Evolutionary conservation across 805 yeast species (phyloP), one percentile per base, ranked within the genome.

Genomic region (Suhomyces sp.): DNA sequence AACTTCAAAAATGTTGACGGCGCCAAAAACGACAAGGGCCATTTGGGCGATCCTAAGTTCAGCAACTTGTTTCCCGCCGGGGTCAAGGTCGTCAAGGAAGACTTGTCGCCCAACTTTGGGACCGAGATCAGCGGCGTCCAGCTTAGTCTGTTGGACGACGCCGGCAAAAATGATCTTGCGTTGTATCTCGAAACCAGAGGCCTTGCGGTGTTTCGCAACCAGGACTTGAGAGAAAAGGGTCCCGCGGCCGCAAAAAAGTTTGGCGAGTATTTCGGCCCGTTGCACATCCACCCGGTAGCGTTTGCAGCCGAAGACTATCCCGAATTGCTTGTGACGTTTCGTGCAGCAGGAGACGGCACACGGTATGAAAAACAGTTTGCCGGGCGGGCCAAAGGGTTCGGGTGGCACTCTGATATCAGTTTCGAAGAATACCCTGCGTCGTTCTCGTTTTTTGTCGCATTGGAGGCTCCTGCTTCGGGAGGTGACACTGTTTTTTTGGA

Each of bases 401-500:
- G 44, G 9, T 64, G 67, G 67, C 68, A 64, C 52, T 61, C 67
- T 20, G 68, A 64, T 41, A 57, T 63, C 39, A 55, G 61, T 47
- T 63, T 61, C 51, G 68, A 63, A 40, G 54, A 61, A 39, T 61
- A 61, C 46, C 68, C 68, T 1, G 51, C 68, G 7, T 60, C 65
- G 5, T 62, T 63, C 51, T 56, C 64, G 12, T 55, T 62, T 48
- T 63, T 64, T 40, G 65, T 60, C 35, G 64, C 63, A 8, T 59
- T 62, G 54, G 65, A 63, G 48, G 65, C 63, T 13, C 68, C 68
- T 7, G 53, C 56, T 17, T 51, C 60, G 3, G 68, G 68, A 33
- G 68, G 68, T 29, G 68, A 64, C 50, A 64, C 68, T 4, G 65
- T 63, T 10, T 64, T 61, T 51, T 45, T 60, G 19, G 66, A 62